Conservation (phyloP, 257 asterid species). For the Nicotiana attenuata region DNA sequence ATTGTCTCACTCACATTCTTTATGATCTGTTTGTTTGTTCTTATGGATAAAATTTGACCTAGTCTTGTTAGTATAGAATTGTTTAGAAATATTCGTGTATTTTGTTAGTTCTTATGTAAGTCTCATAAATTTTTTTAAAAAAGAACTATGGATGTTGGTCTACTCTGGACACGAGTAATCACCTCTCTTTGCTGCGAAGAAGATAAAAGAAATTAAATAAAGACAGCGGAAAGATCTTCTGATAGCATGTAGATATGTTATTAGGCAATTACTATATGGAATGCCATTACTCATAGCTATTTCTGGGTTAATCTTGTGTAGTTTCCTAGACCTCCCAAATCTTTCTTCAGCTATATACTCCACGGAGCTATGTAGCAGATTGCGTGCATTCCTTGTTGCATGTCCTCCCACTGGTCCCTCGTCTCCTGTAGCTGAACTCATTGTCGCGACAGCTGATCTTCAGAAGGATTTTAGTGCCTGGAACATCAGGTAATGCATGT, state of each 20-base stretch:
- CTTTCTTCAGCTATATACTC: conserved; percentile 82
- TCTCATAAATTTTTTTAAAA: too few species aligned
- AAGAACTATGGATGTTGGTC: neutral
- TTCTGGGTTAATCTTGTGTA: conserved; percentile 26
- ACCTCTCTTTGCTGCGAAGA: neutral
- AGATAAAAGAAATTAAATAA: neutral
- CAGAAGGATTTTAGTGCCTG: conserved; percentile 77
- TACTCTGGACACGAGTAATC: neutral
- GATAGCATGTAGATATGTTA: neutral
- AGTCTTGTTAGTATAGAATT: neutral
- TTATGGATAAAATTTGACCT: neutral
- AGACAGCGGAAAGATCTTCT: neutral
- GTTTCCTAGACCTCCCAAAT: conserved; percentile 90
- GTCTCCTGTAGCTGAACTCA: conserved; percentile 66
- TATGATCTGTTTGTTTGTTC: neutral
- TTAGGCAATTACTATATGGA: neutral
- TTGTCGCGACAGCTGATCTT: conserved; percentile 81
- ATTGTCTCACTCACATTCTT: neutral
- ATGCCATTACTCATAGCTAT: conserved; percentile 9
- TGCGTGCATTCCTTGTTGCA: conserved; percentile 71
- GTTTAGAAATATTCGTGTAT: neutral
- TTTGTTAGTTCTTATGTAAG: neutral
- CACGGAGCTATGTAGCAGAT: conserved; percentile 64
- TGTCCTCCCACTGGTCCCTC: conserved; percentile 85
- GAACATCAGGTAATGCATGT: conserved; percentile 57